phyloP scores from a whole-genome alignment of 2,329 filamentous ascomycete genomes.

The Aspergillus sp. region DNA sequence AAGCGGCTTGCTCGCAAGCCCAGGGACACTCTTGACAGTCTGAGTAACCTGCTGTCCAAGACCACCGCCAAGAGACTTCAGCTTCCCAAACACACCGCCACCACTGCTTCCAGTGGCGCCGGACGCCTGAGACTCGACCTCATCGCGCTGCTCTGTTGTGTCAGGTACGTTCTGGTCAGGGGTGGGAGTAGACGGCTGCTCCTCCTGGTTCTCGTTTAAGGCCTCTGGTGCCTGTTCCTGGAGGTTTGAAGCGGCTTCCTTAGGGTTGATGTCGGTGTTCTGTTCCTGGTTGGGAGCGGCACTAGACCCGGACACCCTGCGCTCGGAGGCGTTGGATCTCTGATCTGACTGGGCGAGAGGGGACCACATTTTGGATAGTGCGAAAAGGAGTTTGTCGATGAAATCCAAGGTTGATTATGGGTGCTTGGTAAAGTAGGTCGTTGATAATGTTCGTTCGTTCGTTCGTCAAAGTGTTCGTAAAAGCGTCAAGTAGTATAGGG shows the following conservation, averaged over 20 bases:
- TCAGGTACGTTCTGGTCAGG: not conserved
- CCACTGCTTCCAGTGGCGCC: not conserved
- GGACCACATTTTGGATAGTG: constrained; percentile 2
- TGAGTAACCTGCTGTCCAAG: not conserved
- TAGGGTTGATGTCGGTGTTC: not conserved
- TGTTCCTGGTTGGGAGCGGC: not conserved
- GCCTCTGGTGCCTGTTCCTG: not conserved
- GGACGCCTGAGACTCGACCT: constrained; percentile 1
- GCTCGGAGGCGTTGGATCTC: constrained; percentile 1
- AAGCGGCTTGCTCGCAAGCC: constrained; percentile 3
- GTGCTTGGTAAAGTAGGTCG: not conserved
- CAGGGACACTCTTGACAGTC: not conserved
- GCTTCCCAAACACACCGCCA: constrained; percentile 5
- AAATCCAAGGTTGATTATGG: not conserved
- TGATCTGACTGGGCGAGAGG: constrained; percentile 2
- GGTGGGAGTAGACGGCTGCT: not conserved
- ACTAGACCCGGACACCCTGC: constrained; percentile 7
- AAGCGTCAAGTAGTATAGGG: no score
- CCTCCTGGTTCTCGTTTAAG: not conserved
- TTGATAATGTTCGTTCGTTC: not conserved
- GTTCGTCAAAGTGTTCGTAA: not conserved
- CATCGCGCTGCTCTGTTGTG: constrained; percentile 3
- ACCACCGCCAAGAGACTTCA: constrained; percentile 4
- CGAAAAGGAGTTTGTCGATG: not conserved
- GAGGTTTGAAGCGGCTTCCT: not conserved